Evolutionary conservation across 345 rosid genomes (phyloP), one percentile per base, ranked within the genome.

Genomic region (Dovyalis caffra): DNA sequence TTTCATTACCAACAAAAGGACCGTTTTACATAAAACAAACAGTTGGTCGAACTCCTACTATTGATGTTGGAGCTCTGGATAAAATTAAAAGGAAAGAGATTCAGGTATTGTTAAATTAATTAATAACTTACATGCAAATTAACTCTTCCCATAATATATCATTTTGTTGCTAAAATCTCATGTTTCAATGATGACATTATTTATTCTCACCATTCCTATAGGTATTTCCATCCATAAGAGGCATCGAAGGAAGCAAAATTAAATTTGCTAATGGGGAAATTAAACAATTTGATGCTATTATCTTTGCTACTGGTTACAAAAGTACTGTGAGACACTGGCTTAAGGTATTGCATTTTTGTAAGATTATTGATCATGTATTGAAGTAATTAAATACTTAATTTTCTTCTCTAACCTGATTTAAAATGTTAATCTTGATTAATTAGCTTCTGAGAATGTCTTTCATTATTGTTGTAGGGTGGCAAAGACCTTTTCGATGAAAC

Each of bases 21-120:
- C 76, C 78, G 0, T 79, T 79, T 66, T 10, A 53, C 31, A 25
- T 56, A 3, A 79, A 79, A 66, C 10, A 14, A 3, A 70, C 6
- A 6, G 71, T 45, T 4, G 78, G 79, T 20, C 68, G 68, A 53
- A 28, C 82, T 16, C 78, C 76, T 2, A 66, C 73, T 0, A 79
- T 74, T 34, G 82, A 79, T 71, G 82, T 75, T 12, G 78, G 82
- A 2, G 34, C 72, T 25, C 20, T 75, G 26, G 68, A 47, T 6
- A 79, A 76, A 69, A 76, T 76, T 32, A 34, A 53, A 8, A 62
- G 28, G 10, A 62, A 73, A 60, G 67, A 68, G 61, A 58, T 69
- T 23, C 12, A 32, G 66, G 78, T 69, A n/a, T n/a, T n/a, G n/a
- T n/a, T n/a, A n/a, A 62, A n/a, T n/a, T 6, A 43, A 43, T 43